Percentiles rank a stretch among this genome's conserved stretches.
These are phyloP conservation scores for Saccharomycopsis malanga DNA, from an alignment of 805 yeast genomes.

Conservation along the genomic window DNA sequence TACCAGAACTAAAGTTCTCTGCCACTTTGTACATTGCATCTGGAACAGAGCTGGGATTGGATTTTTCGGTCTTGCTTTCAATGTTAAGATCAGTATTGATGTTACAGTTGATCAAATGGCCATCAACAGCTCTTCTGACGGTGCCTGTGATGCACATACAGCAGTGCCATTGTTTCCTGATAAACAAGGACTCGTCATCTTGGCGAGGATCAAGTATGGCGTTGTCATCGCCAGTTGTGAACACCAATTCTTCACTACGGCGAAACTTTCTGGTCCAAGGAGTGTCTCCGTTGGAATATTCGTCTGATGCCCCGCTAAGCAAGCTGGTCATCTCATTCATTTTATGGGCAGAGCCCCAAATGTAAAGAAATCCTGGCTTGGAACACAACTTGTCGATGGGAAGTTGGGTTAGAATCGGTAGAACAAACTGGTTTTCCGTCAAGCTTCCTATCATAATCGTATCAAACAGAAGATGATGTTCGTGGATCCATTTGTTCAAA, in stretches of 20 bases:
- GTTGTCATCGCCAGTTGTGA: constrained; percentile 58
- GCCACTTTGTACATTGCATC: constrained; percentile 71
- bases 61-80: constrained; percentile 37
- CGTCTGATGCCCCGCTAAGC: constrained; percentile 31
- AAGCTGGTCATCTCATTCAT: constrained; percentile 53
- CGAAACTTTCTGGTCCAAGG: constrained; percentile 60
- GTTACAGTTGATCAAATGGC: constrained; percentile 83
- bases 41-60: constrained; percentile 52
- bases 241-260: constrained; percentile 83
- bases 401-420: constrained; percentile 52
- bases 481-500: constrained; percentile 54
- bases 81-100: constrained; percentile 82
- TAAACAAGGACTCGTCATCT: constrained; percentile 45
- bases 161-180: constrained; percentile 88
- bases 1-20: constrained; percentile 82
- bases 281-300: not conserved
- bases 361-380: constrained; percentile 77
- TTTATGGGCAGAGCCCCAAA: constrained; percentile 71
- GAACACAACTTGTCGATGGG: constrained; percentile 72
- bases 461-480: constrained; percentile 62
- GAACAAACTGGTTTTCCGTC: constrained; percentile 62
- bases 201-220: not conserved
- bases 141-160: constrained; percentile 98
- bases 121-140: constrained; percentile 76
- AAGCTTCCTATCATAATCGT: constrained; percentile 90